These are phyloP conservation scores for Clonostachys byssicola DNA, from an alignment of 2,329 filamentous ascomycete genomes.

Conservation along the genomic window DNA sequence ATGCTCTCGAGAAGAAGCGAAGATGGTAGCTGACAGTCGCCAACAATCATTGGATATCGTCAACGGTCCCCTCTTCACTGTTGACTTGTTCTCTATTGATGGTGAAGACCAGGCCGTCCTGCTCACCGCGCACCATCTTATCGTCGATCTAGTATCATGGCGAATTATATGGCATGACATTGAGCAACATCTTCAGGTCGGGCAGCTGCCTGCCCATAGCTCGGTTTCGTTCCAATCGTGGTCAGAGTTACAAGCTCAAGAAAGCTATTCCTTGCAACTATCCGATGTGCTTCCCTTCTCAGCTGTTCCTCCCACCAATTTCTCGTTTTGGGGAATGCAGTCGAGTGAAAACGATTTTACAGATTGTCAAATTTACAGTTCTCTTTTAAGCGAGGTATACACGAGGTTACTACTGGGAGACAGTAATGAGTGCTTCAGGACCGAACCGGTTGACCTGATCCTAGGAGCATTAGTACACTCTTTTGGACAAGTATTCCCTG, in stretches of 20 bases:
- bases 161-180: conserved; percentile 36
- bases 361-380: conserved; percentile 1
- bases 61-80: conserved; percentile 7
- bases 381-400: conserved; percentile 6
- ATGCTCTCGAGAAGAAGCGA: neutral
- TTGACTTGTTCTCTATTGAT: conserved; percentile 4
- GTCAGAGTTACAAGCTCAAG: conserved; percentile 18
- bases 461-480: conserved; percentile 19
- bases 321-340: conserved; percentile 9
- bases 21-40: neutral
- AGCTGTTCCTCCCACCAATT: conserved; percentile 8
- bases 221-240: conserved; percentile 27
- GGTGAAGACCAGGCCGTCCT: conserved; percentile 14
- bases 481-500: conserved; percentile 18
- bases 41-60: conserved; percentile 3
- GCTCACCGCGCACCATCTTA: conserved; percentile 27
- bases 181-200: conserved; percentile 26
- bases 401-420: conserved; percentile 9
- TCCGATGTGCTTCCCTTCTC: conserved; percentile 3
- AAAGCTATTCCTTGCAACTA: neutral
- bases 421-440: conserved; percentile 15
- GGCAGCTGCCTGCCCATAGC: conserved; percentile 5
- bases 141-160: conserved; percentile 41
- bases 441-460: conserved; percentile 25
- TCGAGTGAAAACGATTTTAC: conserved; percentile 1